Base-by-base conservation (phyloP, 106 monocot genomes). In the Dendrobium huoshanense region DNA sequence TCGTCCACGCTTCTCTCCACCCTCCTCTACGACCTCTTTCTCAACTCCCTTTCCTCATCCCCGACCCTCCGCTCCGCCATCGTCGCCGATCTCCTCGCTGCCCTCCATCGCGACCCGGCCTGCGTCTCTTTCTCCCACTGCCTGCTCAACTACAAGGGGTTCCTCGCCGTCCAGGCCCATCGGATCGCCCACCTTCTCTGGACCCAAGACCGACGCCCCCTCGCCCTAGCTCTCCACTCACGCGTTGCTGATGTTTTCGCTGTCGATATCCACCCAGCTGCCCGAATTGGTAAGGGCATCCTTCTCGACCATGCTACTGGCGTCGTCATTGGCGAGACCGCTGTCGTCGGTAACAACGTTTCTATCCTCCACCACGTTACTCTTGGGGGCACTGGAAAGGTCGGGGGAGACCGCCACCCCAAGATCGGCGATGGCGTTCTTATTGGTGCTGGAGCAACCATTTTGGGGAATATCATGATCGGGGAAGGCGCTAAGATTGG, bases 401-500 rank as follows among this genome's bases (percentile, higher is more conserved):
- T 74, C 74, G 91, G 74, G 56, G 84, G 79, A 2, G 93, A 95
- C 64, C 87, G 95, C 19, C 95, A 95, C 25, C 95, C 95, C 31
- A 95, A 95, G 86, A 93, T 95, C 25, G 93, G 82, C 17, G 93
- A 95, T 27, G 93, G 92, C 3, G 95, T 95, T 22, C 83, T 95
- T 54, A 92, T 95, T 24, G 95, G 95, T 2, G 95, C 95, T n/a
- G 95, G 95, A 0, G 95, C 95, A 5, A 95, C 95, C 13, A 87
- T 95, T 43, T 85, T 95, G 3, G 95, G 95, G 20, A 95, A 93
- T 75, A 48, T 95, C 2, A 85, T 40, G 68, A 93, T 95, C 42
- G 95, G 95, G 0, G 91, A 83, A 41, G 95, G 95, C 61, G 95
- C 95, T 13, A 95, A 93, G 89, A 88, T 95, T 29, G 95, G 95